Conservation (phyloP, 305 asterid species). For the Rubia balearica region DNA sequence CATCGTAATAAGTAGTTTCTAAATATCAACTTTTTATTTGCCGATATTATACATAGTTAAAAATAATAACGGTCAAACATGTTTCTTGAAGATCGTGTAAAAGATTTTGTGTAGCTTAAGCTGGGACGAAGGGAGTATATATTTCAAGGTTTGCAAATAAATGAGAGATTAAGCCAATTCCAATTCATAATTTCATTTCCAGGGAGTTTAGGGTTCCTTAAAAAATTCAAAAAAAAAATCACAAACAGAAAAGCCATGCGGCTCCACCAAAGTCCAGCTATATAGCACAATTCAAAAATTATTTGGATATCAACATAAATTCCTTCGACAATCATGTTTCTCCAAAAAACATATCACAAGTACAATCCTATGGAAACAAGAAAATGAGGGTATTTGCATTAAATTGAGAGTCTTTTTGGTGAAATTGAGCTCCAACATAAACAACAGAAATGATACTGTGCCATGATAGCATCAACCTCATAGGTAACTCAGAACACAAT, state of each 20-base stretch:
- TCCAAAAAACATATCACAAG: not conserved
- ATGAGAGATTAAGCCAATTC: not conserved
- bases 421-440: not conserved
- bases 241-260: not conserved
- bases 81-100: too few species aligned
- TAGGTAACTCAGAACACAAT: not conserved
- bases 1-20: too few species aligned
- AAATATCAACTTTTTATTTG: too few species aligned
- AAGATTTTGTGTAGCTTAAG: too few species aligned
- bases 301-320: not conserved
- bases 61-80: too few species aligned
- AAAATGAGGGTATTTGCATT: not conserved
- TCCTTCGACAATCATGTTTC: not conserved
- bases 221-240: not conserved
- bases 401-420: not conserved
- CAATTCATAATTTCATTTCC: not conserved
- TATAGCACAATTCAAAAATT: not conserved
- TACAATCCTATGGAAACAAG: not conserved
- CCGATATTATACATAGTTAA: too few species aligned
- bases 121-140: too few species aligned
- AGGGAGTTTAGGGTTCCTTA: not conserved
- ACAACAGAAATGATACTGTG: not conserved
- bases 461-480: constrained; percentile 2
- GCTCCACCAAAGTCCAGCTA: not conserved
- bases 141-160: not conserved